A percentile compares a stretch with the other conserved stretches of the same genome.
Evolutionary conservation across 1,284 basidiomycete species (phyloP).

Genomic region (Trichosporon sp.): DNA sequence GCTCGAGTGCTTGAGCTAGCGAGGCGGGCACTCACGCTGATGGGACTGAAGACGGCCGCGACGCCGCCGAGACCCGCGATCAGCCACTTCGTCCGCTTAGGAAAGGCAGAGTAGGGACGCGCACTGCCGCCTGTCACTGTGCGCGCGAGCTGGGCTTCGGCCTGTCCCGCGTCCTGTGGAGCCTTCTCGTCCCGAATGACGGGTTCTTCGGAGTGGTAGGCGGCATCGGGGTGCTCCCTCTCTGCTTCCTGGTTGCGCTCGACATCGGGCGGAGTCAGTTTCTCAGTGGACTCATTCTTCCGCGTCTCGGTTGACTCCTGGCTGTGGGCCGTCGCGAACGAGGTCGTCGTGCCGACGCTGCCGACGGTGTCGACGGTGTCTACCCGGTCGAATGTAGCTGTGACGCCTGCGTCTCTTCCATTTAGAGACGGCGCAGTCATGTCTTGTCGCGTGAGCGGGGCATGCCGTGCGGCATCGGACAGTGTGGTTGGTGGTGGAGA

Average conservation of each 20-base stretch:
- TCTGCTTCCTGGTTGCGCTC: neutral
- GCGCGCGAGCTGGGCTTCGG: constrained; percentile 18
- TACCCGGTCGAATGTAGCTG: neutral
- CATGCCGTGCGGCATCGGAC: neutral
- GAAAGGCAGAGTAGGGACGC: constrained; percentile 47
- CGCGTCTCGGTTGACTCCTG: neutral
- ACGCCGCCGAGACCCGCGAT: constrained; percentile 41
- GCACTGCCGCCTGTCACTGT: constrained; percentile 26
- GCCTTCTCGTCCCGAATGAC: constrained; percentile 2
- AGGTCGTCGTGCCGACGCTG: neutral
- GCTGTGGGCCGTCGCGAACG: neutral
- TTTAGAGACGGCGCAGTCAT: neutral
- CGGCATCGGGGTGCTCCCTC: neutral
- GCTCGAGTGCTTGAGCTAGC: neutral
- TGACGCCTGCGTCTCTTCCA: neutral
- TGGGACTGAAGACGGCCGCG: constrained; percentile 44
- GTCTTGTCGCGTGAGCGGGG: neutral
- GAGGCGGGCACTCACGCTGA: constrained; percentile 22
- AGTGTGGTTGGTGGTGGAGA: neutral
- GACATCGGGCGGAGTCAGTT: neutral
- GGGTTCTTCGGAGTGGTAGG: neutral
- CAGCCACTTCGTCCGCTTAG: constrained; percentile 40
- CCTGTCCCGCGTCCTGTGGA: neutral
- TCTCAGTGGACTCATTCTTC: neutral
- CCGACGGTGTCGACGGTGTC: neutral